Percentiles rank a stretch among this genome's conserved stretches.
Evolutionary conservation across 148 eudicot species (phyloP).

Genomic region (Rhododendron mucronatum): DNA sequence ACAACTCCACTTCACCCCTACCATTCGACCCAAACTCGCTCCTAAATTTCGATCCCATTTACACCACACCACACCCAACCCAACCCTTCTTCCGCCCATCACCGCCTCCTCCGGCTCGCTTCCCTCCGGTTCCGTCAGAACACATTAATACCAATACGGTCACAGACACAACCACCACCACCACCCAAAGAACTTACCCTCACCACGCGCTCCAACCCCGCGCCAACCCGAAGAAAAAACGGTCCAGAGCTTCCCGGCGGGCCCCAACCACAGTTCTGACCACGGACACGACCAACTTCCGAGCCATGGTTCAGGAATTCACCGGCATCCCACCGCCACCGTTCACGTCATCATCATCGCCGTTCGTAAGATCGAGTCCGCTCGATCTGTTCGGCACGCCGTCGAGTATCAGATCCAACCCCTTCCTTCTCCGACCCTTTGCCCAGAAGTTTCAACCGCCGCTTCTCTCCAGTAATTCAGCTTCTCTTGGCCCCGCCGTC

Average conservation of each 20-base stretch:
- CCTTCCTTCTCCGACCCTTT: conserved; percentile 43
- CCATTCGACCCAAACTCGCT: conserved; percentile 19
- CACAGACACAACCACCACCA: not conserved
- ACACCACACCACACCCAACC: conserved; percentile 28
- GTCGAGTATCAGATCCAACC: conserved; percentile 24
- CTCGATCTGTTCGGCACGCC: conserved; percentile 46
- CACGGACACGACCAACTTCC: conserved; percentile 77
- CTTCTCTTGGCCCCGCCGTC: conserved; percentile 18
- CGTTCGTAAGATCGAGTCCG: conserved; percentile 34
- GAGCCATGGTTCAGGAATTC: conserved; percentile 95
- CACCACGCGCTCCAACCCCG: not conserved
- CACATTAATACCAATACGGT: not conserved
- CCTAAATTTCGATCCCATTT: conserved; percentile 29
- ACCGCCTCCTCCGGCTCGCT: not conserved
- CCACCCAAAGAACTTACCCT: not conserved
- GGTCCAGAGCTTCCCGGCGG: conserved; percentile 75
- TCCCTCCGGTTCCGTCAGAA: conserved; percentile 2
- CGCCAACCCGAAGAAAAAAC: conserved; percentile 67
- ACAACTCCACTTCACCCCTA: conserved; percentile 14
- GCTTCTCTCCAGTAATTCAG: conserved; percentile 8
- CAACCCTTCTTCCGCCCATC: conserved; percentile 20
- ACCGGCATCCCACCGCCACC: conserved; percentile 84
- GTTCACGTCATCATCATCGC: conserved; percentile 37
- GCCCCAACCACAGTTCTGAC: conserved; percentile 89
- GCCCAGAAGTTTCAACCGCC: conserved; percentile 43